These are phyloP conservation scores for Penicillium sp. DNA, from an alignment of 2,329 filamentous ascomycete genomes.

Conservation along the genomic window DNA sequence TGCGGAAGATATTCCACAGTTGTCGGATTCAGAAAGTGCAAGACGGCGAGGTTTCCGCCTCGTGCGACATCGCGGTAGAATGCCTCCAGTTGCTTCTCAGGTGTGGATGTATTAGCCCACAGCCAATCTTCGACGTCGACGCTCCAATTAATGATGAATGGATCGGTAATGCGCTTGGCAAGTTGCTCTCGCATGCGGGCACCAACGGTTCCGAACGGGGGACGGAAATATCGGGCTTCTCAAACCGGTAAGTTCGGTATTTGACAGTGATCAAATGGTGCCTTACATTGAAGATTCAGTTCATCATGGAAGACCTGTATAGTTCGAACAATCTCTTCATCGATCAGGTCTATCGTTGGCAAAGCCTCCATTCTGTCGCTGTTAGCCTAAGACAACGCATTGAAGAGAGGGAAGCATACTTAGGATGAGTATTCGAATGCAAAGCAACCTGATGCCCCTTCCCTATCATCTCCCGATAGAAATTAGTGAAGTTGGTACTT, in stretches of 20 bases:
- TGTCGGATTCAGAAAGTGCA: slow-evolving; percentile 67
- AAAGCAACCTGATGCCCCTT: slow-evolving; percentile 68
- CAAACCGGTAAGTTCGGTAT: not conserved
- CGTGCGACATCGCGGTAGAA: slow-evolving; percentile 64
- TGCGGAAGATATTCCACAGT: slow-evolving; percentile 65
- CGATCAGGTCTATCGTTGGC: slow-evolving; percentile 31
- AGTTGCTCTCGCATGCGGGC: slow-evolving; percentile 66
- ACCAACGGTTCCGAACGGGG: slow-evolving; percentile 68
- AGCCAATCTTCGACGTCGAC: slow-evolving; percentile 72
- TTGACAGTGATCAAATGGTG: not conserved
- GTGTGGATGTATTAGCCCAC: slow-evolving; percentile 62
- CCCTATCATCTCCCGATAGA: slow-evolving; percentile 63
- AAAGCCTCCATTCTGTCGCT: slow-evolving; percentile 38
- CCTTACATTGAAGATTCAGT: slow-evolving; percentile 37
- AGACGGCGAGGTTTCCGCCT: slow-evolving; percentile 65
- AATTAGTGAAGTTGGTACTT: slow-evolving; percentile 60
- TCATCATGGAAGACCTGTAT: slow-evolving; percentile 31
- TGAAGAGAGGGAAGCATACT: slow-evolving; percentile 32
- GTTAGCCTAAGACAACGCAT: not conserved
- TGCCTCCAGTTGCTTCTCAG: slow-evolving; percentile 65
- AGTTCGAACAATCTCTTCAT: slow-evolving; percentile 37
- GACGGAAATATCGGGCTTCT: slow-evolving; percentile 62
- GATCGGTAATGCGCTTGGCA: slow-evolving; percentile 51
- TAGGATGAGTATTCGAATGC: slow-evolving; percentile 69
- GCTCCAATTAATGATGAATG: slow-evolving; percentile 66